phyloP scores from a whole-genome alignment of 1,139 yeast genomes.

The Suhomyces terraborum region DNA sequence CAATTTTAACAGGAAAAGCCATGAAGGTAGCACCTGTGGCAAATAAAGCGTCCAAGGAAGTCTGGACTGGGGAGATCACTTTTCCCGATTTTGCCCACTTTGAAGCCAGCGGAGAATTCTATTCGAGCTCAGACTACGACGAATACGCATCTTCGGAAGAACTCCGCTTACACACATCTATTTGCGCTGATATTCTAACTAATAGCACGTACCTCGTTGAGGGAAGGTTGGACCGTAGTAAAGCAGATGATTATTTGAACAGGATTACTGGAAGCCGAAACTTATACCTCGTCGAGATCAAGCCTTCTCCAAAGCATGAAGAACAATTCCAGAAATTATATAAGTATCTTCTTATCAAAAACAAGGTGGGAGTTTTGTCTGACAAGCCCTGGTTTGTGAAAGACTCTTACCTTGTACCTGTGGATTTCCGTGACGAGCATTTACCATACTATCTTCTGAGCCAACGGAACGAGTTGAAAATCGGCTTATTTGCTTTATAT shows the following conservation, averaged over 20 bases:
- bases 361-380: conserved; percentile 65
- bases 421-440: conserved; percentile 32
- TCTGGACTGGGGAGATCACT: conserved; percentile 60
- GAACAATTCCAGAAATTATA: conserved; percentile 49
- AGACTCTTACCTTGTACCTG: conserved; percentile 64
- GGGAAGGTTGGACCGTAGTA: conserved; percentile 58
- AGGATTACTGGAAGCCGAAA: conserved; percentile 52
- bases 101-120: conserved; percentile 44
- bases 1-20: conserved; percentile 9
- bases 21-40: not conserved
- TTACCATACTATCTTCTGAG: conserved; percentile 32
- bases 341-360: conserved; percentile 50
- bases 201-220: conserved; percentile 49
- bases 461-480: conserved; percentile 22
- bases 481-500: conserved; percentile 47
- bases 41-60: conserved; percentile 4
- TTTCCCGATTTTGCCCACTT: conserved; percentile 60
- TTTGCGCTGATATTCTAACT: conserved; percentile 33
- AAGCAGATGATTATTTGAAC: conserved; percentile 59
- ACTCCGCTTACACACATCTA: conserved; percentile 31
- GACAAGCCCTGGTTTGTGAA: conserved; percentile 54
- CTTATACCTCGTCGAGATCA: conserved; percentile 51
- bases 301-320: conserved; percentile 24
- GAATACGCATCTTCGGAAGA: conserved; percentile 14
- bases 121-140: conserved; percentile 37